Percentiles rank a stretch among this genome's conserved stretches.
phyloP scores from a whole-genome alignment of 345 rosid species.

The Pugionium dolabratum region DNA sequence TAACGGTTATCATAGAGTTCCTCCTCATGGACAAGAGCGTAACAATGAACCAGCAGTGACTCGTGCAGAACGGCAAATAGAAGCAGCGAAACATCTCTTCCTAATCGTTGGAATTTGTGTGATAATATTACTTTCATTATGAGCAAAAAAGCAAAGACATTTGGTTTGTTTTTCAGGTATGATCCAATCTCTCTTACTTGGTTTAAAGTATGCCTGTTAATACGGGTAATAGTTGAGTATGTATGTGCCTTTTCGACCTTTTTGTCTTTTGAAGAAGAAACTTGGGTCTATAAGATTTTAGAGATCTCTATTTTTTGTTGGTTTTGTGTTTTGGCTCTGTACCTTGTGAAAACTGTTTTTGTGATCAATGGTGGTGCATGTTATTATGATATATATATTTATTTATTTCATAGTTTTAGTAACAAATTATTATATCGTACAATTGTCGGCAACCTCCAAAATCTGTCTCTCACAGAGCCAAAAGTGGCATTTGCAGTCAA shows the following conservation, averaged over 20 bases:
- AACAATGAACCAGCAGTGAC: conserved; percentile 14
- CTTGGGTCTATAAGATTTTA: conserved; percentile 2
- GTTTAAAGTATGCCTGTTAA: conserved; percentile 19
- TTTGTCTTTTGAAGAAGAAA: conserved; percentile 4
- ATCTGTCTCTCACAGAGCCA: no score
- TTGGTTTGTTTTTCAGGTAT: conserved; percentile 11
- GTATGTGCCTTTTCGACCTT: conserved; percentile 1
- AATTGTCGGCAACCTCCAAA: no score
- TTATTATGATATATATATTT: no score
- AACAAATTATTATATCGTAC: no score
- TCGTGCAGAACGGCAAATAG: conserved; percentile 52
- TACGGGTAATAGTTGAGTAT: conserved; percentile 19
- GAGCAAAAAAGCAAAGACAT: conserved; percentile 12
- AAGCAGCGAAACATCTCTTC: conserved; percentile 56
- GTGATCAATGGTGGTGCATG: neutral
- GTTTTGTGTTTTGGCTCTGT: conserved; percentile 1
- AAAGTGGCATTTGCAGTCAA: no score
- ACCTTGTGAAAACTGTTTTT: conserved; percentile 25
- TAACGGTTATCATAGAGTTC: conserved; percentile 56
- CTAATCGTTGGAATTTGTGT: conserved; percentile 57
- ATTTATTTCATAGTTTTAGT: no score
- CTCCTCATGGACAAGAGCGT: conserved; percentile 46
- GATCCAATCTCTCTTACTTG: neutral
- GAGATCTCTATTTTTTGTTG: neutral
- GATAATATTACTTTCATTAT: conserved; percentile 53